phyloP scores from a whole-genome alignment of 192 early-diverging fungal species.

The Spizellomyces punctatus region DNA sequence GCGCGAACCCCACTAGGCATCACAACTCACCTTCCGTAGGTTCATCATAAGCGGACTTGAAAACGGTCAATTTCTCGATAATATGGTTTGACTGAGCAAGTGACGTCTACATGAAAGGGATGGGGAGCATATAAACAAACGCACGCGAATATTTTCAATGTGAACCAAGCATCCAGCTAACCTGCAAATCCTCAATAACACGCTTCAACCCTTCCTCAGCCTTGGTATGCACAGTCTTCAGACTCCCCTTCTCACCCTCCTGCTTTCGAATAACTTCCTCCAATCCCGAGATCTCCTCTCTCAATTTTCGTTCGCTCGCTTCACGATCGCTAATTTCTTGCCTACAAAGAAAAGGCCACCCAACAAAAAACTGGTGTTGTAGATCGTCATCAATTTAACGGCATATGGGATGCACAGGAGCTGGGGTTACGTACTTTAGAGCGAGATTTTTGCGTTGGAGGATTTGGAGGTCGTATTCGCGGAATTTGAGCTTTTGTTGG shows the following conservation, averaged over 20 bases:
- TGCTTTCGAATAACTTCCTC: slow-evolving; percentile 29
- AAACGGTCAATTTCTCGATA: slow-evolving; percentile 55
- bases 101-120: slow-evolving; percentile 17
- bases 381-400: slow-evolving; percentile 9
- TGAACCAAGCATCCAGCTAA: background rate
- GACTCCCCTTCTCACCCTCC: slow-evolving; percentile 35
- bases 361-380: background rate
- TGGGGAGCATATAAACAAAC: background rate
- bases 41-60: slow-evolving; percentile 46
- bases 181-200: slow-evolving; percentile 46
- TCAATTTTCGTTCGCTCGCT: slow-evolving; percentile 12
- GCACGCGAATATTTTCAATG: background rate
- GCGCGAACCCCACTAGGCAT: background rate
- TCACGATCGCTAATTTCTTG: slow-evolving; percentile 42
- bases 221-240: slow-evolving; percentile 13
- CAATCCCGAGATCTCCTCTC: slow-evolving; percentile 28
- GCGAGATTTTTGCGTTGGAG: slow-evolving; percentile 48
- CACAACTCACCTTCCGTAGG: slow-evolving; percentile 17
- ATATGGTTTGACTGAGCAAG: slow-evolving; percentile 41
- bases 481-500: slow-evolving; percentile 48
- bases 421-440: slow-evolving; percentile 37
- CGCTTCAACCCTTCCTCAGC: slow-evolving; percentile 36
- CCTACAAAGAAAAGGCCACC: slow-evolving; percentile 2
- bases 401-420: too few relatives aligned
- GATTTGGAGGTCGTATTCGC: slow-evolving; percentile 54